These are phyloP conservation scores for Adansonia grandidieri DNA, from an alignment of 441 rosid species.

Conservation along the genomic window DNA sequence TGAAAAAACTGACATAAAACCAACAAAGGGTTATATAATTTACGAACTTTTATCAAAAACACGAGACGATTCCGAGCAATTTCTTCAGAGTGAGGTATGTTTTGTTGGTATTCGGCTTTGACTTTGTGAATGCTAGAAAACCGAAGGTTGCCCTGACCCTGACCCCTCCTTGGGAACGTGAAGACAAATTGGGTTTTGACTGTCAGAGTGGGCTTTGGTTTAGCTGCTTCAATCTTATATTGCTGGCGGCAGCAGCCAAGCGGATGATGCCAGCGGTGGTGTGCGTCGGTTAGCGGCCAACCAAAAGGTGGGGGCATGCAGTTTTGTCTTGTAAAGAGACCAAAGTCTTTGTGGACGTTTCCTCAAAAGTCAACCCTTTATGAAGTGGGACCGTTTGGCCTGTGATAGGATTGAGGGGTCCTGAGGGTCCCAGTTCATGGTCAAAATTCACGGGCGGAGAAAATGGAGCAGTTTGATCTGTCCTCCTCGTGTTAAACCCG, in stretches of 20 bases:
- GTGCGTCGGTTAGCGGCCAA: too few species aligned
- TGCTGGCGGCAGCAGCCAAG: too few species aligned
- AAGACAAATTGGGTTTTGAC: conserved; percentile 48
- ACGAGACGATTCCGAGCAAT: conserved; percentile 31
- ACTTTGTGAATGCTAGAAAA: conserved; percentile 43
- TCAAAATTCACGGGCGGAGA: conserved; percentile 32
- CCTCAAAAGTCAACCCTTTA: conserved; percentile 47
- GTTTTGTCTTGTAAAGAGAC: neutral
- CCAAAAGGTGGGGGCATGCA: conserved; percentile 32
- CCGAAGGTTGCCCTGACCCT: neutral
- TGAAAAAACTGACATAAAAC: neutral
- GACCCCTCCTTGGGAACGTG: conserved; percentile 19
- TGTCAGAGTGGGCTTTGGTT: conserved; percentile 58
- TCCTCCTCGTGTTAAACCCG: conserved; percentile 21
- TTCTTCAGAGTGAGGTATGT: conserved; percentile 54
- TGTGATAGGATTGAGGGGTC: neutral
- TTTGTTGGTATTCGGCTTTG: conserved; percentile 57
- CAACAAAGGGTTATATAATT: neutral
- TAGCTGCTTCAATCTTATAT: conserved; percentile 10
- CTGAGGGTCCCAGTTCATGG: neutral
- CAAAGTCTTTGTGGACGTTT: conserved; percentile 29
- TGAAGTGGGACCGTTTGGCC: conserved; percentile 32
- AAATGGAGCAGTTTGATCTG: conserved; percentile 43
- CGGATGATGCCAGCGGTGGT: too few species aligned
- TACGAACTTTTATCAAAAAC: conserved; percentile 8